phyloP scores from a whole-genome alignment of 768 basidiomycete genomes.

The Chiua virens region DNA sequence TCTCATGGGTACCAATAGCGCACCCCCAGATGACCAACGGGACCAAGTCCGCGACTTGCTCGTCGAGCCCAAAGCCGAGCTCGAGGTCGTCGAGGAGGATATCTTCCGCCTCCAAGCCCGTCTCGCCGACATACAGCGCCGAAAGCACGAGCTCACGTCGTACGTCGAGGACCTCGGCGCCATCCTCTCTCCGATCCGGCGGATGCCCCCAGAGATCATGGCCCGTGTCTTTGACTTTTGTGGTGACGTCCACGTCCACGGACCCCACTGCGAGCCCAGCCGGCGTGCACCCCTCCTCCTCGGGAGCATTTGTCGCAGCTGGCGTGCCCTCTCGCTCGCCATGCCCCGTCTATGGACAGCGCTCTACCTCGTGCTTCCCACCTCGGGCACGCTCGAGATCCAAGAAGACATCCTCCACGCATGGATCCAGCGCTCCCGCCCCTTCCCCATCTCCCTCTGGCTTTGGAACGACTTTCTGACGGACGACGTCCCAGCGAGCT shows the following conservation, averaged over 20 bases:
- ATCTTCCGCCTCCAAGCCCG: conserved; percentile 29
- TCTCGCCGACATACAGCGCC: conserved; percentile 29
- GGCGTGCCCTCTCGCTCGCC: conserved; percentile 28
- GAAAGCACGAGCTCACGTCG: conserved; percentile 26
- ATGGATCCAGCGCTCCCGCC: conserved; percentile 29
- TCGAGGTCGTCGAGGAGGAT: conserved; percentile 25
- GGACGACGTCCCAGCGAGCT: conserved; percentile 27
- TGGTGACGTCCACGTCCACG: conserved; percentile 25
- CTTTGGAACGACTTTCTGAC: conserved; percentile 34
- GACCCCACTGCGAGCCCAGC: conserved; percentile 31
- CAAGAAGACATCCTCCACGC: conserved; percentile 26
- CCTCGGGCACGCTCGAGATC: conserved; percentile 18
- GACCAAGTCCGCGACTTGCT: conserved; percentile 27
- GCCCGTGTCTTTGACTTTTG: conserved; percentile 34
- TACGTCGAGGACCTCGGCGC: conserved; percentile 34
- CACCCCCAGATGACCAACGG: conserved; percentile 28
- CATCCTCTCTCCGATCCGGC: conserved; percentile 33
- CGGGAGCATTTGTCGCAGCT: conserved; percentile 29
- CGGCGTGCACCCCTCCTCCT: conserved; percentile 30
- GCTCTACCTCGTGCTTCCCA: conserved; percentile 31
- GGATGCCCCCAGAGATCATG: conserved; percentile 35
- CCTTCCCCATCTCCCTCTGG: conserved; percentile 27
- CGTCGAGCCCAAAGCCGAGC: conserved; percentile 27
- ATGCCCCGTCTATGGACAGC: conserved; percentile 33
- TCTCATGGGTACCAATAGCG: conserved; percentile 26